Conservation (phyloP, 2,329 filamentous ascomycete genomes). For the Colletotrichum gigasporum region DNA sequence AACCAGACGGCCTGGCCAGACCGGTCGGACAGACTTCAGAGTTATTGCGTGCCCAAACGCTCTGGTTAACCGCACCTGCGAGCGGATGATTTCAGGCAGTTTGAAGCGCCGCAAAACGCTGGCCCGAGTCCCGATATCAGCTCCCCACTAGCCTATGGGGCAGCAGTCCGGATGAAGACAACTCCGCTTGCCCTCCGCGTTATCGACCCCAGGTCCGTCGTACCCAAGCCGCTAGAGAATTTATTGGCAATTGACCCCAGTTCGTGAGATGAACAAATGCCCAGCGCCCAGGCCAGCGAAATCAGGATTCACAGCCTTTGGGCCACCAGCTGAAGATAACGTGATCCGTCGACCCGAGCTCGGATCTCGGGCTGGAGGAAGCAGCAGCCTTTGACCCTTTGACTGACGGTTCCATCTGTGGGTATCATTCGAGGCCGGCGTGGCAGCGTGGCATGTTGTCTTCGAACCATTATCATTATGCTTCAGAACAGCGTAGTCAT, state of each 20-base stretch:
- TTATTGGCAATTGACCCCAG: conserved; percentile 10
- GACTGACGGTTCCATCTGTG: not conserved
- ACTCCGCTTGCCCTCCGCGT: conserved; percentile 20
- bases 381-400: not conserved
- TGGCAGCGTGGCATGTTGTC: not conserved
- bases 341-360: conserved; percentile 10
- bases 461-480: not conserved
- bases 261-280: conserved; percentile 7
- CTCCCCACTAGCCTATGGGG: conserved; percentile 13
- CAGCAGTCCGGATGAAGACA: conserved; percentile 7
- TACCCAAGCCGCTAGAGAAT: not conserved
- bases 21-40: not conserved
- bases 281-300: not conserved
- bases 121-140: conserved; percentile 18
- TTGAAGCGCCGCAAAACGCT: conserved; percentile 29
- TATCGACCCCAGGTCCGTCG: conserved; percentile 5
- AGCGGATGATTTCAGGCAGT: conserved; percentile 17
- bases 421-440: not conserved
- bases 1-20: conserved; percentile 5
- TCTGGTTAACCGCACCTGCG: conserved; percentile 23
- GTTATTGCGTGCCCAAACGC: not conserved
- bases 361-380: conserved; percentile 11
- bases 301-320: conserved; percentile 1
- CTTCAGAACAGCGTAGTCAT: not conserved
- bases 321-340: not conserved